These are phyloP conservation scores for Acer saccharum DNA, from an alignment of 345 rosid genomes.

Conservation along the genomic window DNA sequence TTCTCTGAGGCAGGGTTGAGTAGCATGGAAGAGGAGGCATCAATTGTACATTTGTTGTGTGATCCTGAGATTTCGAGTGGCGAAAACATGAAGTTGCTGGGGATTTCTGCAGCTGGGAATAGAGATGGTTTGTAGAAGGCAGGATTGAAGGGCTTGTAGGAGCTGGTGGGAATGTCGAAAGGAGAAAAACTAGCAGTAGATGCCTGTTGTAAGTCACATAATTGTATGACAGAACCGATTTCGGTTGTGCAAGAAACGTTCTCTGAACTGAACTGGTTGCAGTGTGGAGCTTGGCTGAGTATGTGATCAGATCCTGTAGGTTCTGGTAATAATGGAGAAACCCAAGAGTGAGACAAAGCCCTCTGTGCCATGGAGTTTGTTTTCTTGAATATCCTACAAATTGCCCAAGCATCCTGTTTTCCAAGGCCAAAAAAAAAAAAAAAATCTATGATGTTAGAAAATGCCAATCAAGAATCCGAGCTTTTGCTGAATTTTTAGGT, in stretches of 20 bases:
- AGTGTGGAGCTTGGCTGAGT: slow-evolving; percentile 28
- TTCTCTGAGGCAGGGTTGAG: slow-evolving; percentile 27
- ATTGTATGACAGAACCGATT: slow-evolving; percentile 39
- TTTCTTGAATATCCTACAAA: slow-evolving; percentile 94
- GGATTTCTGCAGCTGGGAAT: slow-evolving; percentile 30
- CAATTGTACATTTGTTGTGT: slow-evolving; percentile 20
- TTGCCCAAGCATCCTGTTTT: slow-evolving; percentile 90
- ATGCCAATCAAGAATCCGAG: too few species aligned
- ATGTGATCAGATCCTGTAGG: slow-evolving; percentile 26
- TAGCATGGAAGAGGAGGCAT: slow-evolving; percentile 35
- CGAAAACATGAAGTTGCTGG: slow-evolving; percentile 40
- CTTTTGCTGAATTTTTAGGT: too few species aligned
- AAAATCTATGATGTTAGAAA: background rate
- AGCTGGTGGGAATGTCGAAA: slow-evolving; percentile 25
- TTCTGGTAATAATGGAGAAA: slow-evolving; percentile 35
- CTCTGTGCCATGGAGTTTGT: slow-evolving; percentile 70
- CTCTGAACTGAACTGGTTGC: slow-evolving; percentile 42
- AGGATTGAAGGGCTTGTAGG: slow-evolving; percentile 31
- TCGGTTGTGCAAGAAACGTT: slow-evolving; percentile 56
- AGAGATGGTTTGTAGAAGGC: slow-evolving; percentile 28
- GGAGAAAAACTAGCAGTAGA: slow-evolving; percentile 34
- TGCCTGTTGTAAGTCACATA: slow-evolving; percentile 33
- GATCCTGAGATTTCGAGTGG: slow-evolving; percentile 37
- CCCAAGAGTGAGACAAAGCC: slow-evolving; percentile 64
- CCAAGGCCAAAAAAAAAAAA: background rate